Conservation (phyloP, 2,329 filamentous ascomycete genomes). For the Pseudocercospora vitis region DNA sequence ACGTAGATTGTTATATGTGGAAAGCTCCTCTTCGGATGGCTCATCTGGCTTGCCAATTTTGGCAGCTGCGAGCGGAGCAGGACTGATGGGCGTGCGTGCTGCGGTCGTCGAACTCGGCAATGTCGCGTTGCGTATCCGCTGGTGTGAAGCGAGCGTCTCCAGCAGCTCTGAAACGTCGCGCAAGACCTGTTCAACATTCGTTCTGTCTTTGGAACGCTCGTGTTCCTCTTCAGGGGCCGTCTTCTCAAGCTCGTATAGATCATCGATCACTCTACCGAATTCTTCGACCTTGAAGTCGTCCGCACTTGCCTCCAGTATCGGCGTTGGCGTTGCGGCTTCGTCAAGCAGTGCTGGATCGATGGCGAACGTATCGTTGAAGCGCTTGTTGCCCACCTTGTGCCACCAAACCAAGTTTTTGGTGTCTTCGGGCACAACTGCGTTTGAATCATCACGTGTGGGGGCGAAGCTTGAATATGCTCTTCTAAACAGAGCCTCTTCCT, state of each 20-base stretch:
- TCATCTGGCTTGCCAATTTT: conserved; percentile 60
- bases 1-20: conserved; percentile 70
- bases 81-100: conserved; percentile 47
- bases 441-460: conserved; percentile 70
- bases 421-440: conserved; percentile 67
- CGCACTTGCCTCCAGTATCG: conserved; percentile 28
- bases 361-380: conserved; percentile 65
- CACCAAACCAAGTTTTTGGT: conserved; percentile 72
- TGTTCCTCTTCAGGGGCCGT: conserved; percentile 27
- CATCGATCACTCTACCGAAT: conserved; percentile 29
- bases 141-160: conserved; percentile 73
- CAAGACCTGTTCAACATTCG: conserved; percentile 53
- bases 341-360: conserved; percentile 47
- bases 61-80: conserved; percentile 62
- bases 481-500: conserved; percentile 70
- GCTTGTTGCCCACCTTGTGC: conserved; percentile 67
- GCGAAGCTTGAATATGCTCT: conserved; percentile 79
- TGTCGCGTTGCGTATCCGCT: conserved; percentile 73
- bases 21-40: conserved; percentile 60
- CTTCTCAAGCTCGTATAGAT: conserved; percentile 32
- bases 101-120: conserved; percentile 51
- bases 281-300: conserved; percentile 39
- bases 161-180: conserved; percentile 73
- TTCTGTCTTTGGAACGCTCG: conserved; percentile 36
- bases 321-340: conserved; percentile 33